A percentile compares a stretch with the other conserved stretches of the same genome.
phyloP scores from a whole-genome alignment of 2,329 filamentous ascomycete genomes.

The Botrytis sinoallii region DNA sequence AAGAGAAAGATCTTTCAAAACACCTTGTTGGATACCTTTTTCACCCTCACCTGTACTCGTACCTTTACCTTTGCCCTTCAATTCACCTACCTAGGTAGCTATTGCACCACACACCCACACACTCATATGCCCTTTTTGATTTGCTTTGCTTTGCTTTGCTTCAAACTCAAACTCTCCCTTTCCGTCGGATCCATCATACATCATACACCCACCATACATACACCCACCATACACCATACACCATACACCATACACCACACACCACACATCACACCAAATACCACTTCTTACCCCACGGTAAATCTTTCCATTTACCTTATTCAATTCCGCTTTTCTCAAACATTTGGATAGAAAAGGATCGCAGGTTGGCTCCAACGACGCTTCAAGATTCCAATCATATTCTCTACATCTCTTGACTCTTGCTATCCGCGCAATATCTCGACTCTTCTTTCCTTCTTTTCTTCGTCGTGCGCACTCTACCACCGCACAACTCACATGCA shows the following conservation, averaged over 20 bases:
- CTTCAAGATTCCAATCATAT: not conserved
- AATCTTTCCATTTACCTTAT: not conserved
- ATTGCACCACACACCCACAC: not conserved
- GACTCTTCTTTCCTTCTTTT: not conserved
- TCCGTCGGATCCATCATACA: not conserved
- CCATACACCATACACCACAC: no score
- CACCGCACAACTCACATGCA: not conserved
- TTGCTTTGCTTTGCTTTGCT: not conserved
- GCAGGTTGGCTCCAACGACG: not conserved
- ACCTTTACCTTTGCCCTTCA: not conserved
- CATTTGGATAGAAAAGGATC: not conserved
- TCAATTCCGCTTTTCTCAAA: not conserved
- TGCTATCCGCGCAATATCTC: not conserved
- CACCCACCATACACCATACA: no score
- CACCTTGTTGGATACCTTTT: conserved; percentile 19
- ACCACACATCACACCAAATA: not conserved
- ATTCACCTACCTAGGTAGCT: not conserved
- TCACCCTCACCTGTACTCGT: no score
- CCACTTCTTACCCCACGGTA: not conserved
- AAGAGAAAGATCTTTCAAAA: not conserved
- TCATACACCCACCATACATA: not conserved
- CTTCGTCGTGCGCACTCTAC: not conserved
- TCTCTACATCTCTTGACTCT: not conserved
- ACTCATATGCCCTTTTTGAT: not conserved
- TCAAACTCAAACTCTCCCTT: not conserved